Evolutionary conservation across 352 stramenopile genomes (phyloP), one percentile per base, ranked within the genome.

Genomic region (Phytophthora podocarpi): DNA sequence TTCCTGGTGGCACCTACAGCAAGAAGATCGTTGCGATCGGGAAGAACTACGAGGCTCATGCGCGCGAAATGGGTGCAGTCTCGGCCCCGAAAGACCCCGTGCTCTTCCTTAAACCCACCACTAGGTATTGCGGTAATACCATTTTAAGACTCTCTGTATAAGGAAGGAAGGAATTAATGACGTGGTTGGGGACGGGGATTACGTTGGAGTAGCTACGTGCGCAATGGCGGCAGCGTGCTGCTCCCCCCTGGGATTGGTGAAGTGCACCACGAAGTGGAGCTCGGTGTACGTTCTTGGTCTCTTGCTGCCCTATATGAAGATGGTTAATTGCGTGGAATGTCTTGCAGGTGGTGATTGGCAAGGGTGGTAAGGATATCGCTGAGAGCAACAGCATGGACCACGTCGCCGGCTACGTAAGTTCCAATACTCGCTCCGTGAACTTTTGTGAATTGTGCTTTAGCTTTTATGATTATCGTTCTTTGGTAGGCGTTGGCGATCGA

Each of bases 41-140:
- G 61, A 92, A 93, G 67, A 95, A 95, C 60, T 95, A 93, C 37
- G 84, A 91, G 47, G 82, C 83, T 27, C 86, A 95, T 31, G 83
- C 81, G 43, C 72, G 81, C 21, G 86, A 95, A 67, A 91, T 95
- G 82, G 85, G 85, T 21, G 83, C 76, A 3, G 37, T 61, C 35
- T 75, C 67, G 28, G 81, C 78, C 24, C 84, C 80, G 1, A 90
- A 90, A 64, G 70, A 89, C 40, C 86, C 86, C 36, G 77, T 93
- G 37, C 54, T 93, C 42, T 95, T 93, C 66, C 74, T 95, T 50
- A 95, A 95, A 54, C 86, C 86, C 16, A 93, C 84, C 30, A 85
- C 63, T 34, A 85, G 69, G 76, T 82, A 43, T n/a, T n/a, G n/a
- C n/a, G n/a, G n/a, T n/a, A n/a, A n/a, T n/a, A n/a, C n/a, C n/a